These are phyloP conservation scores for Hypoxylon sp. DNA, from an alignment of 2,329 filamentous ascomycete species.

Conservation along the genomic window DNA sequence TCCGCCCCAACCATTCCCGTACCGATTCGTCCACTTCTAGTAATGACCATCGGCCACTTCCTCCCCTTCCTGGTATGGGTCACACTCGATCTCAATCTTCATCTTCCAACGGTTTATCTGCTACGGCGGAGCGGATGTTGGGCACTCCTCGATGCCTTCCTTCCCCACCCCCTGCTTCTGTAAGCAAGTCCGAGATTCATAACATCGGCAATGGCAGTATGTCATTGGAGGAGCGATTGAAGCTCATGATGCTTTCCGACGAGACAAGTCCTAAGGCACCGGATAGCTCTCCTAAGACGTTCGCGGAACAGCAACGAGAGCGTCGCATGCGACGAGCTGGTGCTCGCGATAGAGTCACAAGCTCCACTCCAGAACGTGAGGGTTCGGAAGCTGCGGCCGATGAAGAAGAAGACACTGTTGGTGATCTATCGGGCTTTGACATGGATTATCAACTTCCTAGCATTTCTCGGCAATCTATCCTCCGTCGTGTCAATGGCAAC, in stretches of 20 bases:
- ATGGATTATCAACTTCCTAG: conserved; percentile 77
- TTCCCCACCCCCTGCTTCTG: conserved; percentile 77
- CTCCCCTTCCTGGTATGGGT: conserved; percentile 81
- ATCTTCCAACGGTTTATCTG: conserved; percentile 75
- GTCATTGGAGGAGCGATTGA: conserved; percentile 87
- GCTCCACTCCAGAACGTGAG: conserved; percentile 61
- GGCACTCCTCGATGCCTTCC: conserved; percentile 78
- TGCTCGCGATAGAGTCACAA: conserved; percentile 63
- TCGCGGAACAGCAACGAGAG: conserved; percentile 77
- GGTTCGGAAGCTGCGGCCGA: conserved; percentile 56
- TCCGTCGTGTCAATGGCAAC: conserved; percentile 85
- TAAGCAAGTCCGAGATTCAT: conserved; percentile 83
- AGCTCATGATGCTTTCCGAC: conserved; percentile 89
- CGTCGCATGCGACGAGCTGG: conserved; percentile 76
- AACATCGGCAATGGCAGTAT: conserved; percentile 82
- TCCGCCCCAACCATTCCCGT: conserved; percentile 71
- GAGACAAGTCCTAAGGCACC: conserved; percentile 59
- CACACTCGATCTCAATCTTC: conserved; percentile 63
- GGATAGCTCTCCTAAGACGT: conserved; percentile 62
- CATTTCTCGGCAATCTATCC: conserved; percentile 94
- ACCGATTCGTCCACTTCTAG: conserved; percentile 84
- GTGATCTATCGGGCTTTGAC: conserved; percentile 71
- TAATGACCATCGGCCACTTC: conserved; percentile 85
- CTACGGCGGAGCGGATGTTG: conserved; percentile 80
- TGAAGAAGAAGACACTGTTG: conserved; percentile 72